Percentiles rank a stretch among this genome's conserved stretches.
Conservation (phyloP, 139 green algal genomes). For the Closterium sp. region DNA sequence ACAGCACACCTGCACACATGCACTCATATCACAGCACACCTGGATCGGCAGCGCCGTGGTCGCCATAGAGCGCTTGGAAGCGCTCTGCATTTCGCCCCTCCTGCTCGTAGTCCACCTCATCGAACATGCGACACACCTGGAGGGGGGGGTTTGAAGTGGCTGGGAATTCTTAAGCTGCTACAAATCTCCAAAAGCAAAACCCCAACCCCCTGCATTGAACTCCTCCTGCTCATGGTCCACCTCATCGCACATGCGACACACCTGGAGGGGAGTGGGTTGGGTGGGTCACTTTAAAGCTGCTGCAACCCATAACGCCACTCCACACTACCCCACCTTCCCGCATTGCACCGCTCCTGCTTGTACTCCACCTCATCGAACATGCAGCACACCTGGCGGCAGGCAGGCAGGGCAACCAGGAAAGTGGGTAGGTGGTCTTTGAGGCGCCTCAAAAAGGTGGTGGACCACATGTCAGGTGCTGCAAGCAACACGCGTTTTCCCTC, state of each 20-base stretch:
- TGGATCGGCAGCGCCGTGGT: not conserved
- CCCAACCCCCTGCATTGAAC: slow-evolving; percentile 76
- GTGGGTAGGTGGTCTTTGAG: not conserved
- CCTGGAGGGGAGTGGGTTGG: not conserved
- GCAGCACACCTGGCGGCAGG: slow-evolving; percentile 49
- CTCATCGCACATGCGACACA: slow-evolving; percentile 83
- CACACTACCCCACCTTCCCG: too few relatives aligned
- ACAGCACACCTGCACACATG: too few relatives aligned
- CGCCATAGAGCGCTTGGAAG: slow-evolving; percentile 68
- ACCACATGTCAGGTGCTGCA: too few relatives aligned
- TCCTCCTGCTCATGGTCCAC: slow-evolving; percentile 79
- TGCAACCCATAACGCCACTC: too few relatives aligned
- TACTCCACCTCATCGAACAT: slow-evolving; percentile 97
- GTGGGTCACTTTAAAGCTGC: too few relatives aligned
- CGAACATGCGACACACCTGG: slow-evolving; percentile 75
- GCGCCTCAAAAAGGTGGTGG: too few relatives aligned
- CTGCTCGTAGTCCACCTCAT: slow-evolving; percentile 88
- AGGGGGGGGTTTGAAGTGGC: too few relatives aligned
- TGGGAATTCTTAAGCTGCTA: too few relatives aligned
- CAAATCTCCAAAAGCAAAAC: too few relatives aligned
- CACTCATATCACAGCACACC: too few relatives aligned
- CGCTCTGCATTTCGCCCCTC: slow-evolving; percentile 79
- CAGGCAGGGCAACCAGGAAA: too few relatives aligned
- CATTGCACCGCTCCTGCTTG: slow-evolving; percentile 53
- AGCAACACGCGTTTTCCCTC: too few relatives aligned